phyloP scores from a whole-genome alignment of 2,329 filamentous ascomycete genomes.

The Colletotrichum costaricense region DNA sequence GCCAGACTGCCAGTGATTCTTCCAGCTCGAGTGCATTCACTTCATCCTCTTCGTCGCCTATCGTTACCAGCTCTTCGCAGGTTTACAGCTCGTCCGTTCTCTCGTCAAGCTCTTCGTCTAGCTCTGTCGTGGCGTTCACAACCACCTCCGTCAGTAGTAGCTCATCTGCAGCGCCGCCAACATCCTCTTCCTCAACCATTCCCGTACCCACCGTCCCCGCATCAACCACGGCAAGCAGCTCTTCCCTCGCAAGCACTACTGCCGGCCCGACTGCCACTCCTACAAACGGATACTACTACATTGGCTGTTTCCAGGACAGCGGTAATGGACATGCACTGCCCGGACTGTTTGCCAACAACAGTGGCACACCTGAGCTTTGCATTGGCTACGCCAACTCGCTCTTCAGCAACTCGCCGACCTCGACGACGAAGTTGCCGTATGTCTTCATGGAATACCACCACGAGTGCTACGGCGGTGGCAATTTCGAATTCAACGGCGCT shows the following conservation, averaged over 20 bases:
- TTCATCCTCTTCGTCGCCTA: background rate
- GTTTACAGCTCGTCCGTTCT: background rate
- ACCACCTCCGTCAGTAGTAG: too few relatives aligned
- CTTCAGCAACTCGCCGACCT: constrained; percentile 40
- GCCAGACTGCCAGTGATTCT: background rate
- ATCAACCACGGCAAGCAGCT: constrained; percentile 21
- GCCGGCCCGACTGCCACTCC: constrained; percentile 35
- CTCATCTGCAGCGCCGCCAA: background rate
- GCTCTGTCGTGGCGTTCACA: too few relatives aligned
- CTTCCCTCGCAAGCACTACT: background rate
- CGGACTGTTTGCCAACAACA: constrained; percentile 44
- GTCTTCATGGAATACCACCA: constrained; percentile 47
- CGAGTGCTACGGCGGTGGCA: constrained; percentile 46
- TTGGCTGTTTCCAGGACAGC: constrained; percentile 45
- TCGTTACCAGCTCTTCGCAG: background rate
- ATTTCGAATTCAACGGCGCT: constrained; percentile 38
- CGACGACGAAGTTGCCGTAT: constrained; percentile 42
- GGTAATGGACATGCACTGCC: constrained; percentile 44
- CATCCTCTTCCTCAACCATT: constrained; percentile 14
- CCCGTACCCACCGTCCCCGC: constrained; percentile 24
- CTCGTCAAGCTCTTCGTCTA: too few relatives aligned
- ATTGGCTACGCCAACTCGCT: constrained; percentile 44
- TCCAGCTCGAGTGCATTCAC: background rate
- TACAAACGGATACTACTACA: constrained; percentile 42
- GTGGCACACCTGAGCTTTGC: constrained; percentile 48